Base-by-base conservation (phyloP, 2,329 filamentous ascomycete species). In the Truncatella angustata region DNA sequence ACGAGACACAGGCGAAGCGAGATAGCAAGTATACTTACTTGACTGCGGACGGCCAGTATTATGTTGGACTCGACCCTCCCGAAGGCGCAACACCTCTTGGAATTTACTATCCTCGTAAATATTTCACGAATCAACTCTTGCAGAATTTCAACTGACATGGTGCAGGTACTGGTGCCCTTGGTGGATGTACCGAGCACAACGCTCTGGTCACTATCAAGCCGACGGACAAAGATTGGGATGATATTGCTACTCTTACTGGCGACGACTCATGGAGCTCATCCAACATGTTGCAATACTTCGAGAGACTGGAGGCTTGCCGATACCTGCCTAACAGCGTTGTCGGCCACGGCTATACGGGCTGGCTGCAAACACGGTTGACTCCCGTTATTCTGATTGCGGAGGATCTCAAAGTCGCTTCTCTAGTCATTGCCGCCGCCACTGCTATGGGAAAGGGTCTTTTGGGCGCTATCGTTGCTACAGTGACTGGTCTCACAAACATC, bases 1-100 rank as follows among this genome's bases (percentile, higher is more conserved):
- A 85, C 54, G 68, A 80, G 40, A 64, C 67, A 20, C 72, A 77
- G 34, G 78, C 83, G 56, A 71, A 75, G 20, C 70, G 73, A 48
- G 81, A 87, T 62, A 78, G 70, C 58, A 86, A 87, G 71, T 79
- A 80, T 43, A 77, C 78, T 1, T 86, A 83, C 61, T 62, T 74
- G 7, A 79, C 78, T 0, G 70, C 75, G 0, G 66, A 77, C 42
- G 80, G 79, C 16, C 63, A 69, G 3, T 67, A 74, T 21, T 84
- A 84, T 60, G 78, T 74, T 14, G 82, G 82, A 12, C 65, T 75
- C 5, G 68, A 73, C 52, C 80, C 79, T 1, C 82, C 82, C 0
- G 66, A 67, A 5, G 79, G 77, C 11, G 78, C 81, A 1, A 72
- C 62, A 4, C 66, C 74, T 55, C 72, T 78, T 56, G 83, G 83